These are phyloP conservation scores for Erythrobasidium yunnanense DNA, from an alignment of 768 basidiomycete species.

Conservation along the genomic window DNA sequence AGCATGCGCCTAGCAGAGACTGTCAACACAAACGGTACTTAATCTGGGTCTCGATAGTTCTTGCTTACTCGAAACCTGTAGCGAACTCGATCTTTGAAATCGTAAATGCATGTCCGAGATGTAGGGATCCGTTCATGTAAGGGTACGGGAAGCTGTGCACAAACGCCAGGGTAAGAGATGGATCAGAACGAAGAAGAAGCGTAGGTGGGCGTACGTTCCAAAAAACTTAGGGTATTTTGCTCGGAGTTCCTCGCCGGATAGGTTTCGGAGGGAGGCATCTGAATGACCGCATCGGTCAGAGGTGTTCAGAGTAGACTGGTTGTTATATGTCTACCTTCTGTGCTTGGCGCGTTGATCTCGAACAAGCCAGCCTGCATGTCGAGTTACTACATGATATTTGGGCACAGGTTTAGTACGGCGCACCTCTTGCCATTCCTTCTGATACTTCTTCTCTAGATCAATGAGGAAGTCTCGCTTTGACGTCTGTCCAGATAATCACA, in stretches of 20 bases:
- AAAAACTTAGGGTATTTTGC: slow-evolving; percentile 90
- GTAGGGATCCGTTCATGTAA: slow-evolving; percentile 97
- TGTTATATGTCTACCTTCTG: slow-evolving; percentile 46
- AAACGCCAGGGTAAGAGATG: not conserved
- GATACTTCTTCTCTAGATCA: slow-evolving; percentile 71
- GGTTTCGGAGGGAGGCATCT: slow-evolving; percentile 47
- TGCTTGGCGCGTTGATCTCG: slow-evolving; percentile 68
- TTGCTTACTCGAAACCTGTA: slow-evolving; percentile 66
- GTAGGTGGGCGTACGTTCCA: slow-evolving; percentile 82
- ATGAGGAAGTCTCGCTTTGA: slow-evolving; percentile 82
- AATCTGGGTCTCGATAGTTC: not conserved
- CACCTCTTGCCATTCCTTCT: slow-evolving; percentile 65
- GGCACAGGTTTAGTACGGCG: not conserved
- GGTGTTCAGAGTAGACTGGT: not conserved
- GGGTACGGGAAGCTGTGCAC: slow-evolving; percentile 29
- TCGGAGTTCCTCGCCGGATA: slow-evolving; percentile 56
- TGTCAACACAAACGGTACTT: too few relatives aligned
- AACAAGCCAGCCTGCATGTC: slow-evolving; percentile 51
- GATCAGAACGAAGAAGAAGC: not conserved
- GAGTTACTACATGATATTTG: not conserved
- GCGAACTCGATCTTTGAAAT: slow-evolving; percentile 96
- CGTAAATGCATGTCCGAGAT: slow-evolving; percentile 94
- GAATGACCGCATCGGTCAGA: slow-evolving; percentile 13
- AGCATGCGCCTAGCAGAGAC: slow-evolving; percentile 53
- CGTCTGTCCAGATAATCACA: slow-evolving; percentile 51